Evolutionary conservation across 2,329 filamentous ascomycete genomes (phyloP), one percentile per base, ranked within the genome.

Genomic region (Tolypocladium cylindrosporum): DNA sequence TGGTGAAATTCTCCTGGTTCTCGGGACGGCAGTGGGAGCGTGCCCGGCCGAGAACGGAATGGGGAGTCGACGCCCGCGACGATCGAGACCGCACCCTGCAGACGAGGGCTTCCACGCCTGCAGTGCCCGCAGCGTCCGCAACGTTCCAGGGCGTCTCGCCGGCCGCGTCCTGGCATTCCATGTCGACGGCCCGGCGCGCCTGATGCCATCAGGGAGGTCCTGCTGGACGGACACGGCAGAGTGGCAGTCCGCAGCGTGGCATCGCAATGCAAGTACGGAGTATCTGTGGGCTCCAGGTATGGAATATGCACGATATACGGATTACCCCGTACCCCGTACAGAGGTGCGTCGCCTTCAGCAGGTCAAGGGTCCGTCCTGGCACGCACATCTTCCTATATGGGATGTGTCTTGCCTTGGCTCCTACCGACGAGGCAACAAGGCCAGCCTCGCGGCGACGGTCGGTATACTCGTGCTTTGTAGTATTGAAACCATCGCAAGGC

Each of bases 321-420:
- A 43, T 48, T 55, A 34, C 53, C 41, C 55, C n/a, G 34, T 52
- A 27, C 34, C n/a, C 55, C 40, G 34, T 19, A 21, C 36, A 42
- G 39, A 50, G 41, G 40, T 24, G 53, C 39, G 52, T 55, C 36
- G 60, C 56, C 55, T 61, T 63, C 61, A 63, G 61, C 61, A 63
- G 60, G 61, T 45, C 61, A 60, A 61, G 61, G 61, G 57, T 61
- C 50, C 48, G 57, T 61, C 50, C 48, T 40, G 37, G 43, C 27
- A 51, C 43, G 39, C 56, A n/a, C 27, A 45, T 52, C 52, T 43
- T 27, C 50, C 42, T 41, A 40, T 43, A 45, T 48, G 31, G 31
- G 54, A 37, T 31, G 16, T 37, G 50, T 21, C 50, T 40, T 40
- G 24, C 13, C 53, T 54, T 40, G 36, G 10, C 53, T 40, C 53